Conservation (phyloP, 768 basidiomycete species). For the Podaxis mareebaensis region DNA sequence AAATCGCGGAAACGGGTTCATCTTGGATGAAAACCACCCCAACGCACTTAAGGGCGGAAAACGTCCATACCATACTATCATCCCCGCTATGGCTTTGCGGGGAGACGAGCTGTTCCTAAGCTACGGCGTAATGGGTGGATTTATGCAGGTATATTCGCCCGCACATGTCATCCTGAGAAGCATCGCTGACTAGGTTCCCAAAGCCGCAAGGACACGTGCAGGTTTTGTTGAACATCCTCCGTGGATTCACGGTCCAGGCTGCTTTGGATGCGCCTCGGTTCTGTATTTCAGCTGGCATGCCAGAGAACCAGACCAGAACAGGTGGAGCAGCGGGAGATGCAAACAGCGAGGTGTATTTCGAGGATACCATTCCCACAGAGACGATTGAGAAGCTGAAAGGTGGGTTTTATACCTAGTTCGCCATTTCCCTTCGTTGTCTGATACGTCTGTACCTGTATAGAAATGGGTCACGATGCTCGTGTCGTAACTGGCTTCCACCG, state of each 20-base stretch:
- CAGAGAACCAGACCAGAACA: conserved; percentile 52
- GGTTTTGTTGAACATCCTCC: conserved; percentile 86
- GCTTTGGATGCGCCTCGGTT: conserved; percentile 95
- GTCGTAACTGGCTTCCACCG: conserved; percentile 59
- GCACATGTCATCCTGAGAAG: neutral
- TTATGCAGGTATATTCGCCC: conserved; percentile 66
- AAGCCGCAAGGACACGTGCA: conserved; percentile 97
- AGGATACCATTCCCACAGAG: conserved; percentile 71
- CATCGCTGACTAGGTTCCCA: neutral
- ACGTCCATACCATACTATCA: conserved; percentile 89
- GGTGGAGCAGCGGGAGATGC: conserved; percentile 60
- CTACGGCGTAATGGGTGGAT: conserved; percentile 92
- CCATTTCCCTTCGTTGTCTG: neutral
- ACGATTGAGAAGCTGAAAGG: conserved; percentile 70
- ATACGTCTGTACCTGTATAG: conserved; percentile 36
- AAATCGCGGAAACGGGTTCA: conserved; percentile 88
- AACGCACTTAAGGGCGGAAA: conserved; percentile 86
- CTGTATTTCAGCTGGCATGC: conserved; percentile 87
- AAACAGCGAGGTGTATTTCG: conserved; percentile 86
- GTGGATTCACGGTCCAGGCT: conserved; percentile 85
- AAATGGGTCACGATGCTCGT: conserved; percentile 88
- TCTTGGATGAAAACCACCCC: conserved; percentile 77
- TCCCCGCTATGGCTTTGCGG: conserved; percentile 82
- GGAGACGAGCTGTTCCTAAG: conserved; percentile 83
- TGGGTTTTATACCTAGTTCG: conserved; percentile 28